phyloP scores from a whole-genome alignment of 192 early-diverging fungal species.

The Paraglomus brasilianum region DNA sequence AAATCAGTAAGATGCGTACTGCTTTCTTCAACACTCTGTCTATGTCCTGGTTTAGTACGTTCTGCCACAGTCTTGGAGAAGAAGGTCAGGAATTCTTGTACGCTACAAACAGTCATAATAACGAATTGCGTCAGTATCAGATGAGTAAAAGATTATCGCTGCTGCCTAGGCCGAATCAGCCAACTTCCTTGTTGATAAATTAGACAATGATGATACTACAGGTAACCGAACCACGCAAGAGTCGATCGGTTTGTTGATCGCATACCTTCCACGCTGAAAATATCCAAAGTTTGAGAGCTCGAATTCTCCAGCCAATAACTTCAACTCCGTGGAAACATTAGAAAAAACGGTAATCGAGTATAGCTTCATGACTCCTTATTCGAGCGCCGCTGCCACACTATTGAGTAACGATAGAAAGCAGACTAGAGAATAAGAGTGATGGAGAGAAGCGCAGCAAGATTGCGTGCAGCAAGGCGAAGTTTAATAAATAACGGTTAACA shows the following conservation, averaged over 20 bases:
- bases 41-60: slow-evolving; percentile 73
- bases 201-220: neutral
- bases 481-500: too few species aligned
- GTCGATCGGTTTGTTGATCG: neutral
- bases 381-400: too few species aligned
- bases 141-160: too few species aligned
- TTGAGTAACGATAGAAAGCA: too few species aligned
- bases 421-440: too few species aligned
- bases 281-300: slow-evolving; percentile 32
- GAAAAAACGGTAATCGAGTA: slow-evolving; percentile 20
- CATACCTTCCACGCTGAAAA: slow-evolving; percentile 30
- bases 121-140: too few species aligned
- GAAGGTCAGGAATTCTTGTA: slow-evolving; percentile 88
- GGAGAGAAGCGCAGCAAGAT: too few species aligned
- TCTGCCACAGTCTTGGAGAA: slow-evolving; percentile 82
- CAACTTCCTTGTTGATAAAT: too few species aligned
- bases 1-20: slow-evolving; percentile 55
- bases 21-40: slow-evolving; percentile 78
- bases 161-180: too few species aligned
- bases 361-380: too few species aligned
- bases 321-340: neutral
- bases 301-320: slow-evolving; percentile 13
- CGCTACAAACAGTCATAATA: slow-evolving; percentile 54
- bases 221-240: neutral
- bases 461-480: too few species aligned